Percentiles rank a stretch among this genome's conserved stretches.
Conservation (phyloP, 2,329 filamentous ascomycete species). For the Aspergillus sergii region DNA sequence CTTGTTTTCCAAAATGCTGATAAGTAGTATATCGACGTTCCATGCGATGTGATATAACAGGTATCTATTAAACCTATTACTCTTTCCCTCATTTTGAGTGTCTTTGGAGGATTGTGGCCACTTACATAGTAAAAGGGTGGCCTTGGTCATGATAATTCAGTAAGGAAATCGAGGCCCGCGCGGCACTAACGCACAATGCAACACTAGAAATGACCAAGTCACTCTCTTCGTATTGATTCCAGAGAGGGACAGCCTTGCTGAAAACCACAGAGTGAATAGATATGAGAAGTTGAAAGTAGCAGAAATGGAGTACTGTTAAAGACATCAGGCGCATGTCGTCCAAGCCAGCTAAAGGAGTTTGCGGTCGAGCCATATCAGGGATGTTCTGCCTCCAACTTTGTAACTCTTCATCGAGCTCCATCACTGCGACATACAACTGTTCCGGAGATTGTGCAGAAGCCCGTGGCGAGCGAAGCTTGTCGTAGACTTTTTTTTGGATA, state of each 20-base stretch:
- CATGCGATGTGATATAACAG: neutral
- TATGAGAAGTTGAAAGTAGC: neutral
- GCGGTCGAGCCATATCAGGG: neutral
- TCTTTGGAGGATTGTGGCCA: neutral
- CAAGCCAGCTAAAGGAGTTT: neutral
- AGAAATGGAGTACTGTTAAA: neutral
- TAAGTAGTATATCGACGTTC: neutral
- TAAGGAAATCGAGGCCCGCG: neutral
- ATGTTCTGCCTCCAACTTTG: neutral
- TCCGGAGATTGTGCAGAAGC: neutral
- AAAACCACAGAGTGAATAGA: neutral
- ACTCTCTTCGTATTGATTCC: neutral
- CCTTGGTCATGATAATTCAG: neutral
- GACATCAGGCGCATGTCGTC: neutral
- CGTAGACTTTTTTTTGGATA: neutral
- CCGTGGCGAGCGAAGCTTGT: neutral
- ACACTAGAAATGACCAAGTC: neutral
- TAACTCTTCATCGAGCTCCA: neutral
- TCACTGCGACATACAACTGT: neutral
- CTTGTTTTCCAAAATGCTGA: neutral
- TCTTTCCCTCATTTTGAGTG: neutral
- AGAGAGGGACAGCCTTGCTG: neutral
- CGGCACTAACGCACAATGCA: neutral
- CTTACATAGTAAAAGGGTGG: neutral
- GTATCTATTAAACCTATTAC: neutral